Base-by-base conservation (phyloP, 108 stramenopile genomes). In the Fragilariopsis cylindrus region DNA sequence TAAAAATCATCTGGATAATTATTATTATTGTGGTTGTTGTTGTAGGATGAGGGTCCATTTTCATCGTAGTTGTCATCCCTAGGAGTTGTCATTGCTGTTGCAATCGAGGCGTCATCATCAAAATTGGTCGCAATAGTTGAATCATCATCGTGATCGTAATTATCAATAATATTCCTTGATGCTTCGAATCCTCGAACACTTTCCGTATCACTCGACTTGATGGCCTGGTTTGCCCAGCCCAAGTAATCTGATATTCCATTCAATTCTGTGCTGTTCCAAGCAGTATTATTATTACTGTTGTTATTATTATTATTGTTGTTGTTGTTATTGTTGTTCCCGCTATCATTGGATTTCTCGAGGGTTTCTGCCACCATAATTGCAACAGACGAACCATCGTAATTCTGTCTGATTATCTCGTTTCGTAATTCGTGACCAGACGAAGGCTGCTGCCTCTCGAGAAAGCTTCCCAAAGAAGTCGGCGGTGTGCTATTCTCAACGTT, bases 61-160 rank as follows among this genome's bases (percentile, higher is more conserved):
- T 40, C 57, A 19, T n/a, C 19, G 11, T 57, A 12, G 11, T 15
- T 16, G 30, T 16, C 57, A 49, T 41, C 30, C 16, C 65, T 44
- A 39, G 41, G 55, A 56, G 42, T 62, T 46, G 41, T 55, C 49
- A 65, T 57, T 67, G 71, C 77, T 60, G 71, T 73, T 5, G 16
- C 60, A 21, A 78, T 64, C 30, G 77, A 78, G 41, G 54, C 70
- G 52, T 78, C 77, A 41, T 78, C 77, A 43, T 78, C 56, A 55
- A 57, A 66, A 21, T 53, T 71, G 2, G 65, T 79, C 9, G 78
- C 78, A 69, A 79, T 79, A 7, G 78, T 79, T 30, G 65, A 66
- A 2, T 79, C 78, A 50, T 79, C 78, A 57, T 19, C n/a, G 57
- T 57, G n/a, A 18, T 57, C 57, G 7, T 19, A 40, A 21, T 62